Evolutionary conservation across 2,329 filamentous ascomycete species (phyloP).

Genomic region (Cladosporium sp.): DNA sequence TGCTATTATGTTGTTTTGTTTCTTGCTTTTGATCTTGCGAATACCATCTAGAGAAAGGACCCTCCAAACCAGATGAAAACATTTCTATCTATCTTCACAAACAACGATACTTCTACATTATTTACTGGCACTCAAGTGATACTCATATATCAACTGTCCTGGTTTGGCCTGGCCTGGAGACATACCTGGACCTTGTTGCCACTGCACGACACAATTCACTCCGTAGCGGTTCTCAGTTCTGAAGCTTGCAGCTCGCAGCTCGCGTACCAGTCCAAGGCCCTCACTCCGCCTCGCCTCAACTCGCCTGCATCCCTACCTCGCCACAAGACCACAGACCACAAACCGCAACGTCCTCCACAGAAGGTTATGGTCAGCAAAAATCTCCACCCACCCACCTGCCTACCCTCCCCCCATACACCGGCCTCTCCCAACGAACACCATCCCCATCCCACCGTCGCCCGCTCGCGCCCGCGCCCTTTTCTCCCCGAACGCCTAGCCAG

Average conservation of each 20-base stretch:
- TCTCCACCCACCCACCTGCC: neutral
- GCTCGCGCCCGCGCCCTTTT: neutral
- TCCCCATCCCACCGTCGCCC: neutral
- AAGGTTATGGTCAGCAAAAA: neutral
- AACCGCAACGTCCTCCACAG: neutral
- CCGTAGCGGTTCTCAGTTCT: neutral
- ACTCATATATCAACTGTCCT: neutral
- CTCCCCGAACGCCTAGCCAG: neutral
- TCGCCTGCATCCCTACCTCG: neutral
- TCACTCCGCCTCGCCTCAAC: neutral
- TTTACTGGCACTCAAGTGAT: neutral
- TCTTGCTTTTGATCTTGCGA: neutral
- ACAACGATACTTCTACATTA: neutral
- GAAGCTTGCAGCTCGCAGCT: neutral
- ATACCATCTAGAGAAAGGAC: slow-evolving; percentile 10
- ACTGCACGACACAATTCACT: neutral
- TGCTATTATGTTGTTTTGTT: neutral
- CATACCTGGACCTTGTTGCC: neutral
- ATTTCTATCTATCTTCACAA: neutral
- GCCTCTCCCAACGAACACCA: neutral
- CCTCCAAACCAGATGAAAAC: slow-evolving; percentile 1
- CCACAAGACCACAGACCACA: neutral
- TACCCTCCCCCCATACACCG: neutral
- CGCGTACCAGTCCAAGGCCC: neutral
- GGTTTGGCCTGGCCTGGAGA: neutral